Base-by-base conservation (phyloP, 768 basidiomycete species). In the Russula dissimulans region DNA sequence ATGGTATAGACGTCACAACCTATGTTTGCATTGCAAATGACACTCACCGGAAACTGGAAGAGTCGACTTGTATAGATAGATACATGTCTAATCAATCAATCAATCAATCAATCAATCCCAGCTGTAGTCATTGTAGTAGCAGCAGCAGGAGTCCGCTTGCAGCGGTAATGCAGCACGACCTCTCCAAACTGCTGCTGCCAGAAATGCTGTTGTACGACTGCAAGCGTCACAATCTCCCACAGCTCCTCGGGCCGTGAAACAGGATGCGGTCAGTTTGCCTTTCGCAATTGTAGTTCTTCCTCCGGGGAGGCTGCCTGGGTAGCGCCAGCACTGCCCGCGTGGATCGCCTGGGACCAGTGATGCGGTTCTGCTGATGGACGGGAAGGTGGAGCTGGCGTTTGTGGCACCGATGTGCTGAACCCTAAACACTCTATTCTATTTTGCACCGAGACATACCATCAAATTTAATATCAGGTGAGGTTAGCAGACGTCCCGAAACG, bases 171-270 rank as follows among this genome's bases (percentile, higher is more conserved):
- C 83, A 93, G 82, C 56, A 79, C 79, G 57, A 93, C 72, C 71
- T 92, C 91, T 7, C 77, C 76, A 17, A 80, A 73, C 65, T 87
- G 86, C 67, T 87, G 86, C 67, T 82, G 84, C 92, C 91, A 97
- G 22, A 93, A 81, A 66, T 83, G 97, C 71, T 95, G 92, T 61
- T 91, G 84, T 59, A 95, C 86, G 17, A 89, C 88, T 4, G 90
- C 95, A 39, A 99, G 79, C 5, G 90, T 95, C 31, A 97, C 70
- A 45, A 98, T 83, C 73, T 97, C 95, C 70, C 91, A 87, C 32
- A 79, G 67, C 29, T 92, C 87, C 65, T 92, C 91, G 14, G 62
- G 51, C 38, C 44, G 54, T 9, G 49, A 26, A 26, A 26, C 22
- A 26, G 22, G 22, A 26, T 26, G 22, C 22, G 22, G 22, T 15